Evolutionary conservation across 83 land plant genomes (phyloP).

Genomic region (Thuja plicata): DNA sequence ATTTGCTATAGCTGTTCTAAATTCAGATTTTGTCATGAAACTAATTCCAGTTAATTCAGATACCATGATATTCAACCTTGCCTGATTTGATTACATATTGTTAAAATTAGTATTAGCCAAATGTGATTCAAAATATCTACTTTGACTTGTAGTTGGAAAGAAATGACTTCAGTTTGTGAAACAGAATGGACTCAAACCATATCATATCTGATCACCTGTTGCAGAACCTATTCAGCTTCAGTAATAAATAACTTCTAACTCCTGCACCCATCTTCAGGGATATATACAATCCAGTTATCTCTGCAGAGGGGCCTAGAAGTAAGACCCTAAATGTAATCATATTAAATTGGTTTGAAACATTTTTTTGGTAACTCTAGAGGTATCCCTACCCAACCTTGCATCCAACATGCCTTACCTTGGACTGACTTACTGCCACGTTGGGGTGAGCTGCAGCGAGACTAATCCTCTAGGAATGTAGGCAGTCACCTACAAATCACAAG

Average conservation of each 20-base stretch:
- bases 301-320: neutral
- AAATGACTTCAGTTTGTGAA: neutral
- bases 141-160: neutral
- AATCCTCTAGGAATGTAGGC: no score
- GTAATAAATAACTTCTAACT: neutral
- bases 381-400: no score
- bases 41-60: neutral
- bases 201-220: neutral
- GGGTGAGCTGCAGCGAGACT: no score
- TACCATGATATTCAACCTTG: neutral
- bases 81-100: neutral
- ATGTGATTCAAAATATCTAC: neutral
- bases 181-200: neutral
- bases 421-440: no score
- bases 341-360: neutral
- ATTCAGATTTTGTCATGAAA: neutral
- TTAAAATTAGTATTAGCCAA: neutral
- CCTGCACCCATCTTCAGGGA: neutral
- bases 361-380: no score
- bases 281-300: neutral
- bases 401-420: no score
- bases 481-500: no score
- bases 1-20: neutral
- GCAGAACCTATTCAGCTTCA: neutral
- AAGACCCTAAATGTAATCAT: neutral